Evolutionary conservation across 2,329 filamentous ascomycete genomes (phyloP).

Genomic region (Epichloe elymi): DNA sequence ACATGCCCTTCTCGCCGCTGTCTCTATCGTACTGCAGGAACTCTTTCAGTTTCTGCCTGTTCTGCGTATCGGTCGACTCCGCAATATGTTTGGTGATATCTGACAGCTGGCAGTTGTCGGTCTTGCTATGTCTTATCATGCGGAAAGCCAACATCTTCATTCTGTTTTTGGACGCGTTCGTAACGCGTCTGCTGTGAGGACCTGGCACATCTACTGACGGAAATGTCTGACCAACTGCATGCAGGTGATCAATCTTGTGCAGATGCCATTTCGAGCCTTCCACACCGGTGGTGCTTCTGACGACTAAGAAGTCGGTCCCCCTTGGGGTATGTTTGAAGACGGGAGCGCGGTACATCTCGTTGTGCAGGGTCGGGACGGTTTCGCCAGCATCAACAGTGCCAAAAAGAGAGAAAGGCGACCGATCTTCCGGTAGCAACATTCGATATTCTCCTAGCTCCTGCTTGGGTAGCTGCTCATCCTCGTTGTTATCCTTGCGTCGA

Average conservation of each 20-base stretch:
- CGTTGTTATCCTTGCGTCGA: slow-evolving; percentile 60
- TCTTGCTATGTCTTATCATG: slow-evolving; percentile 64
- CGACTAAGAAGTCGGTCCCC: slow-evolving; percentile 75
- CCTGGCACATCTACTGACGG: slow-evolving; percentile 86
- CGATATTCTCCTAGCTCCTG: slow-evolving; percentile 78
- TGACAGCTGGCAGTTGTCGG: slow-evolving; percentile 57
- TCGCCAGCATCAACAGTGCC: slow-evolving; percentile 86
- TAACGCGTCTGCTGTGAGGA: slow-evolving; percentile 87
- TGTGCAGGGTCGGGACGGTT: slow-evolving; percentile 81
- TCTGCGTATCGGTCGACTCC: slow-evolving; percentile 88
- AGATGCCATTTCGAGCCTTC: slow-evolving; percentile 72
- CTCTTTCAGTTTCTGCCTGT: slow-evolving; percentile 91
- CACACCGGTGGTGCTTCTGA: slow-evolving; percentile 66
- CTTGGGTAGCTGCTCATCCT: slow-evolving; percentile 66
- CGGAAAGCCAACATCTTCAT: slow-evolving; percentile 94
- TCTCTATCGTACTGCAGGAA: slow-evolving; percentile 88
- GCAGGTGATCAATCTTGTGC: slow-evolving; percentile 81
- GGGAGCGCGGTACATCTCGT: slow-evolving; percentile 88
- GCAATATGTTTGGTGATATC: slow-evolving; percentile 87
- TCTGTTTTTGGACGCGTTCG: slow-evolving; percentile 90
- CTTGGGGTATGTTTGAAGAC: slow-evolving; percentile 74
- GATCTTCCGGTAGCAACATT: slow-evolving; percentile 81
- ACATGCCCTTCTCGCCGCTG: slow-evolving; percentile 54
- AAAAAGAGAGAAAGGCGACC: slow-evolving; percentile 91
- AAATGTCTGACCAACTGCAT: slow-evolving; percentile 84